A percentile compares a stretch with the other conserved stretches of the same genome.
These are phyloP conservation scores for Termitomyces sp. DNA, from an alignment of 768 basidiomycete species.

Conservation along the genomic window DNA sequence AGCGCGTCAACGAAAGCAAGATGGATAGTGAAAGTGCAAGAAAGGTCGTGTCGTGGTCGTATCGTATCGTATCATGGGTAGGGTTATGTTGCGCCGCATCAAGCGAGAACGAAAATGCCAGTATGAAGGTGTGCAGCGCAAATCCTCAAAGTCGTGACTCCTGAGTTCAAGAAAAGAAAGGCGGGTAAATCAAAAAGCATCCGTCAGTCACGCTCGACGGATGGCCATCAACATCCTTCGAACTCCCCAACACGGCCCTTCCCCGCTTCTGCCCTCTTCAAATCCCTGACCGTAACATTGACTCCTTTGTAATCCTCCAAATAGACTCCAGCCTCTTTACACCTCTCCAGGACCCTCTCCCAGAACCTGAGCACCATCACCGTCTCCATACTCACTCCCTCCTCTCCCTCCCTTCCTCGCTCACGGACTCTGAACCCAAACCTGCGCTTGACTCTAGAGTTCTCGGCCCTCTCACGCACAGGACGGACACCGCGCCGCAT, in stretches of 20 bases:
- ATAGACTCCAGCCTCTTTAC: constrained; percentile 51
- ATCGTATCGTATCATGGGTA: neutral
- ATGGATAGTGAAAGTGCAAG: neutral
- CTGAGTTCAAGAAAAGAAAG: neutral
- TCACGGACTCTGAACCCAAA: neutral
- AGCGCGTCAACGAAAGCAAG: neutral
- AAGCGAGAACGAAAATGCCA: neutral
- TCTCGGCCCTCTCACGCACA: neutral
- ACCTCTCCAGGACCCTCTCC: constrained; percentile 42
- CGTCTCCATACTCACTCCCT: constrained; percentile 7
- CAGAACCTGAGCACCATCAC: constrained; percentile 34
- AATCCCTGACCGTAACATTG: constrained; percentile 44
- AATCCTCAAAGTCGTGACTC: neutral
- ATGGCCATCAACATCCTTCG: neutral
- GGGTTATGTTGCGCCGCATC: neutral
- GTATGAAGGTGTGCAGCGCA: neutral
- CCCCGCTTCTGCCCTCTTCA: constrained; percentile 20
- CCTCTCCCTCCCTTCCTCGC: neutral
- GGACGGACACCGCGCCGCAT: constrained; percentile 35
- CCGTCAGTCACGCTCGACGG: neutral
- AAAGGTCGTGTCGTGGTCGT: neutral
- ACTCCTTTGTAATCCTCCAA: constrained; percentile 61
- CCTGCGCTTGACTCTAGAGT: neutral
- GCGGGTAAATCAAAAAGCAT: too few species aligned
- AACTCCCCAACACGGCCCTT: constrained; percentile 2